These are phyloP conservation scores for Entrophospora sp. DNA, from an alignment of 192 early-diverging fungal genomes.

Conservation along the genomic window DNA sequence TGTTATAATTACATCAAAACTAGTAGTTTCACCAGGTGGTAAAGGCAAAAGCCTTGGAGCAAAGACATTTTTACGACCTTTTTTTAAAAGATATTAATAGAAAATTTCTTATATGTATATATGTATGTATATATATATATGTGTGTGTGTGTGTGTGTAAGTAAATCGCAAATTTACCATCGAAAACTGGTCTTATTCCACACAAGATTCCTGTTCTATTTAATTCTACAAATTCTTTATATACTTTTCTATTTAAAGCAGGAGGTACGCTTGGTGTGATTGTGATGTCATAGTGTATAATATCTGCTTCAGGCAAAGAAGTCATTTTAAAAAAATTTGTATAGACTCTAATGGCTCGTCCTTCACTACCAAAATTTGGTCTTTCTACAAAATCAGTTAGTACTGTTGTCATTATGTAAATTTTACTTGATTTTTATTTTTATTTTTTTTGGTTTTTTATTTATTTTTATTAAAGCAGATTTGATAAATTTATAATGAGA, in stretches of 20 bases:
- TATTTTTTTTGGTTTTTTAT: too few relatives aligned
- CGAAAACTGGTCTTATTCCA: conserved; percentile 63
- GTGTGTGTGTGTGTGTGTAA: neutral
- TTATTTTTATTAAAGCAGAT: too few relatives aligned
- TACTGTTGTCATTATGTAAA: neutral
- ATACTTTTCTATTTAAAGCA: conserved; percentile 59
- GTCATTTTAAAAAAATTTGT: conserved; percentile 71
- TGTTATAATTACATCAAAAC: conserved; percentile 42
- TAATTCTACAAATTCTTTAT: conserved; percentile 46
- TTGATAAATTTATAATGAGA: too few relatives aligned
- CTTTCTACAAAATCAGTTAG: conserved; percentile 35
- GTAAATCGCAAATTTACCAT: conserved; percentile 37
- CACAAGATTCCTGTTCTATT: conserved; percentile 43
- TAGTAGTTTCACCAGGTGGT: conserved; percentile 37
- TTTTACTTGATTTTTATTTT: too few relatives aligned
- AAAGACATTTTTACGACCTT: conserved; percentile 70
- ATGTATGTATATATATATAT: neutral
- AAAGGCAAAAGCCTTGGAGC: conserved; percentile 46
- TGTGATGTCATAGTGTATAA: conserved; percentile 81
- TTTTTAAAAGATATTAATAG: neutral
- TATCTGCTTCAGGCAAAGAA: conserved; percentile 45
- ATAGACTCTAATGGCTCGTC: conserved; percentile 33
- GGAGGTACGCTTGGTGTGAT: conserved; percentile 70
- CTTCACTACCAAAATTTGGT: conserved; percentile 37
- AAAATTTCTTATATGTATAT: neutral